A percentile compares a stretch with the other conserved stretches of the same genome.
These are phyloP conservation scores for Hypoxylon sp. DNA, from an alignment of 2,329 filamentous ascomycete species.

Conservation along the genomic window DNA sequence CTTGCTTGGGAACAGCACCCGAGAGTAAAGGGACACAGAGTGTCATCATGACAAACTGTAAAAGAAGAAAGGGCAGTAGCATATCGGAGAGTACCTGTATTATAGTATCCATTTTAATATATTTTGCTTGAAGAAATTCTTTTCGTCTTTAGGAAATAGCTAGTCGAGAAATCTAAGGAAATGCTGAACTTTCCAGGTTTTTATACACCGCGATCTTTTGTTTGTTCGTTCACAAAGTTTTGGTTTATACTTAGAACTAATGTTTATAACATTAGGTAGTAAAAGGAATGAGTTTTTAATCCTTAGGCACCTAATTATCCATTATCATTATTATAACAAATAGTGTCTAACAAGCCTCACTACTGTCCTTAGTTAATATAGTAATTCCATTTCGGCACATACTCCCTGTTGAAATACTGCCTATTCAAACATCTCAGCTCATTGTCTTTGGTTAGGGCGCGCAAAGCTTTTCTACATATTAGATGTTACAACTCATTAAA, in stretches of 20 bases:
- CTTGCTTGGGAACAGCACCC: neutral
- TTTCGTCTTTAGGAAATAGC: neutral
- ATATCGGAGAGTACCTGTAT: too few species aligned
- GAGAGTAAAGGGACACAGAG: neutral
- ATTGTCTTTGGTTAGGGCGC: too few species aligned
- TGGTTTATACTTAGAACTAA: neutral
- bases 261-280: neutral
- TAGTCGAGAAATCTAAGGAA: too few species aligned
- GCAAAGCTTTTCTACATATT: too few species aligned
- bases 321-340: too few species aligned
- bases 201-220: neutral
- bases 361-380: neutral
- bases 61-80: neutral
- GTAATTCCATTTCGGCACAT: neutral
- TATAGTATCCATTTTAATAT: slow-evolving; percentile 14
- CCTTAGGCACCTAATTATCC: too few species aligned
- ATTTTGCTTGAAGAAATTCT: neutral
- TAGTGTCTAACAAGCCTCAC: too few species aligned
- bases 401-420: too few species aligned
- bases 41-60: neutral
- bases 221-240: neutral
- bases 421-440: too few species aligned
- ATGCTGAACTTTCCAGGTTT: too few species aligned
- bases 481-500: too few species aligned
- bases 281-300: too few species aligned